phyloP scores from a whole-genome alignment of 257 asterid species.

The Paulownia fortunei region DNA sequence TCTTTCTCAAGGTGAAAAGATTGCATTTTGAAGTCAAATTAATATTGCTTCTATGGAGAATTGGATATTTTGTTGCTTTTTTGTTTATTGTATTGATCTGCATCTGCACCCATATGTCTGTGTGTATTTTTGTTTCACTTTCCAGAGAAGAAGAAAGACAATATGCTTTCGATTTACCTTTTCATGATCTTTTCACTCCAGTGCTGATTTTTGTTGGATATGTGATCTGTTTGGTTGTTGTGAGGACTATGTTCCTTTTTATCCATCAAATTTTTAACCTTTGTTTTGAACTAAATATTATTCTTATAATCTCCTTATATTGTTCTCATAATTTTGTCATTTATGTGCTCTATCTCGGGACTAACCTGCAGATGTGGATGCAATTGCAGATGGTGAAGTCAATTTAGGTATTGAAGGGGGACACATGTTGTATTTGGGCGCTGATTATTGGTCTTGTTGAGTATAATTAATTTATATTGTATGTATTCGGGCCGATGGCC shows the following conservation, averaged over 20 bases:
- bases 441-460: conserved; percentile 21
- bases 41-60: not conserved
- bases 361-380: conserved; percentile 47
- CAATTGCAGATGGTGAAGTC: conserved; percentile 43
- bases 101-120: not conserved
- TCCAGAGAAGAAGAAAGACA: conserved; percentile 2
- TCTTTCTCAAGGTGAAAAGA: conserved; percentile 31
- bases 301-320: too few species aligned
- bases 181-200: not conserved
- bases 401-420: conserved; percentile 19
- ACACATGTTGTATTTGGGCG: not conserved
- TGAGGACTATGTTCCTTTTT: not conserved
- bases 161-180: not conserved
- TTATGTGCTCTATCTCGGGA: conserved; percentile 9
- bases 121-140: not conserved
- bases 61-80: not conserved
- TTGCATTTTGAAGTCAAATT: conserved; percentile 26
- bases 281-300: not conserved
- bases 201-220: conserved; percentile 16
- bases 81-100: not conserved
- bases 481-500: conserved; percentile 45
- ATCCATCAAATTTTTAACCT: not conserved
- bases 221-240: conserved; percentile 19
- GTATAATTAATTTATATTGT: conserved; percentile 16
- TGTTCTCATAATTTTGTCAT: too few species aligned